Conservation (phyloP, 306 rosid species). For the Inga oerstediana region DNA sequence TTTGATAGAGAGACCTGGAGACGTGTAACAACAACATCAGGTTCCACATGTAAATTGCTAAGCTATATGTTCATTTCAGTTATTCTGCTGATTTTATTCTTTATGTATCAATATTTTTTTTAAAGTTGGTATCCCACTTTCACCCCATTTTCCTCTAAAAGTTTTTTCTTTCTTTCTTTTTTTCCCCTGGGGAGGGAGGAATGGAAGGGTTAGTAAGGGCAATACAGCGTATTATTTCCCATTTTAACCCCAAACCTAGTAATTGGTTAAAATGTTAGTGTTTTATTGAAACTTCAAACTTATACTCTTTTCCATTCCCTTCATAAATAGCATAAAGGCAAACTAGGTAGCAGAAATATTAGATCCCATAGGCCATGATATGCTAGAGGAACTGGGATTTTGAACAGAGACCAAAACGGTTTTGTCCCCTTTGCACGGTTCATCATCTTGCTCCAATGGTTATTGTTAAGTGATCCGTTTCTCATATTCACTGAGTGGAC, state of each 20-base stretch:
- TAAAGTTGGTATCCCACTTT: slow-evolving; percentile 4
- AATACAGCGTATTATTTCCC: background rate
- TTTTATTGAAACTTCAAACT: background rate
- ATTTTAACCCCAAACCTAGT: background rate
- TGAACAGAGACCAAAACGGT: background rate
- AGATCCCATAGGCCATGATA: slow-evolving; percentile 26
- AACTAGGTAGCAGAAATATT: background rate
- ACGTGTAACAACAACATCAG: slow-evolving; percentile 44
- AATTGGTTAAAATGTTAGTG: background rate
- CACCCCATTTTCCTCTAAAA: background rate
- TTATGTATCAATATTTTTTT: background rate
- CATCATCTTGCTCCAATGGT: background rate
- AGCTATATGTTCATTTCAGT: slow-evolving; percentile 4
- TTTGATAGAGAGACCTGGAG: slow-evolving; percentile 86
- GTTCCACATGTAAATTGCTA: slow-evolving; percentile 31
- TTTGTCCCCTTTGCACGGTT: slow-evolving; percentile 25
- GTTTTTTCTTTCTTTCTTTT: background rate
- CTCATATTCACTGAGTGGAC: slow-evolving; percentile 20
- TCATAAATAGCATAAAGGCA: background rate
- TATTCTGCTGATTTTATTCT: background rate
- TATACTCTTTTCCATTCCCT: background rate
- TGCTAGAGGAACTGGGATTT: slow-evolving; percentile 20
- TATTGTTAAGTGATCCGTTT: slow-evolving; percentile 4
- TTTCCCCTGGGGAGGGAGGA: background rate
- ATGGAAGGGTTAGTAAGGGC: background rate